phyloP scores from a whole-genome alignment of 108 stramenopile genomes.

The Chaetoceros muelleri region DNA sequence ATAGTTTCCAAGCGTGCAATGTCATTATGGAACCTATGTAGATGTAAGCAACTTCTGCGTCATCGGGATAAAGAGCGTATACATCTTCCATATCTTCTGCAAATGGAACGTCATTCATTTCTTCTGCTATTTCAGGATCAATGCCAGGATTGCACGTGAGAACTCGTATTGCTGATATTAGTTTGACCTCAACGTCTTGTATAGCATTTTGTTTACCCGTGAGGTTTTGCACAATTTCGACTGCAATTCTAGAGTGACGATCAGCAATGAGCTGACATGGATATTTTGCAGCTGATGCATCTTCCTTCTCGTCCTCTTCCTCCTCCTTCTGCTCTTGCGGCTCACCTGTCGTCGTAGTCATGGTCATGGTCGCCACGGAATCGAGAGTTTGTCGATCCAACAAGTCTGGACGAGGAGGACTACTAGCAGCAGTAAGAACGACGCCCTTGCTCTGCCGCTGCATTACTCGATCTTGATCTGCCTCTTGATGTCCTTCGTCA shows the following conservation, averaged over 20 bases:
- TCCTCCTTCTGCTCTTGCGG: slow-evolving; percentile 7
- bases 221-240: slow-evolving; percentile 58
- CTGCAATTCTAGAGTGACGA: slow-evolving; percentile 46
- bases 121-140: slow-evolving; percentile 33
- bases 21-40: slow-evolving; percentile 73
- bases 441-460: not conserved
- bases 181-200: slow-evolving; percentile 47
- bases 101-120: slow-evolving; percentile 59
- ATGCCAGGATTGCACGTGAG: slow-evolving; percentile 58
- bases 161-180: slow-evolving; percentile 54
- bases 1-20: slow-evolving; percentile 79
- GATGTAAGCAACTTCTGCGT: slow-evolving; percentile 69
- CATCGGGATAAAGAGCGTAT: slow-evolving; percentile 44
- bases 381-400: too few species aligned
- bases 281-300: slow-evolving; percentile 19
- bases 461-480: not conserved
- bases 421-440: not conserved
- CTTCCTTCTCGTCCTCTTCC: slow-evolving; percentile 8
- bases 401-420: too few species aligned
- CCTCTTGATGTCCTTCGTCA: slow-evolving; percentile 18
- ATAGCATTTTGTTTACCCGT: slow-evolving; percentile 15
- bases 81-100: slow-evolving; percentile 57
- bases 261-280: slow-evolving; percentile 73
- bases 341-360: too few species aligned
- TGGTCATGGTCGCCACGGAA: too few species aligned